Percentiles rank a stretch among this genome's conserved stretches.
These are phyloP conservation scores for Zasmidium cellare DNA, from an alignment of 2,329 filamentous ascomycete species.

Conservation along the genomic window DNA sequence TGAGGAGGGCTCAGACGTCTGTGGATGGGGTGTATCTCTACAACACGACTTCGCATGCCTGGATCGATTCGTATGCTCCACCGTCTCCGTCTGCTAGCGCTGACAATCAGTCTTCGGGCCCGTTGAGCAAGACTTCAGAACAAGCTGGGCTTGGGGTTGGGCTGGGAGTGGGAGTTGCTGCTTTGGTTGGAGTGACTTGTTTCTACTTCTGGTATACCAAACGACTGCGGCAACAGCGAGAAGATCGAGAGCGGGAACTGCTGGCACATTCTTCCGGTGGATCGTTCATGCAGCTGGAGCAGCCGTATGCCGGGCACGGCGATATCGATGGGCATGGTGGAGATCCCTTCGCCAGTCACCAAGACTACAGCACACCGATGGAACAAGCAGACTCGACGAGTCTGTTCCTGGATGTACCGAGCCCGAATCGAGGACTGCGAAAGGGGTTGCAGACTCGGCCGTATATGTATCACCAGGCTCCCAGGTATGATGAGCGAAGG, in stretches of 20 bases:
- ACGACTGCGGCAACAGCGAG: conserved; percentile 41
- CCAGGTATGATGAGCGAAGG: conserved; percentile 51
- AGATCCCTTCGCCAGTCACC: conserved; percentile 41
- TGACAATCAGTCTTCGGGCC: conserved; percentile 25
- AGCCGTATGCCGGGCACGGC: conserved; percentile 43
- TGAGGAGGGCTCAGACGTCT: conserved; percentile 37
- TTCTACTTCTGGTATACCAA: conserved; percentile 51
- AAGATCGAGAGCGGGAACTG: conserved; percentile 56
- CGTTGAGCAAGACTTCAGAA: conserved; percentile 45
- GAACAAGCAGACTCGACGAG: conserved; percentile 45
- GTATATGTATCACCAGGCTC: conserved; percentile 39
- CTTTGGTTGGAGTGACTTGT: conserved; percentile 41
- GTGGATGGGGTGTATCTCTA: conserved; percentile 56
- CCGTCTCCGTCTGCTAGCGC: conserved; percentile 13
- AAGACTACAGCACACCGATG: conserved; percentile 12
- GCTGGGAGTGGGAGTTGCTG: conserved; percentile 45
- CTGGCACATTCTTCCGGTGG: conserved; percentile 36
- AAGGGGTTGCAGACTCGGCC: conserved; percentile 40
- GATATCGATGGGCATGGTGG: conserved; percentile 39
- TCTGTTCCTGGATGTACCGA: conserved; percentile 49
- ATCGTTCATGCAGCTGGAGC: conserved; percentile 46
- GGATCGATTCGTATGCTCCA: conserved; percentile 59
- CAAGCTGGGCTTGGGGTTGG: conserved; percentile 49
- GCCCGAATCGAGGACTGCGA: conserved; percentile 49
- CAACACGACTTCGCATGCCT: conserved; percentile 61